A percentile compares a stretch with the other conserved stretches of the same genome.
Evolutionary conservation across 345 rosid genomes (phyloP).

Genomic region (Arabis alpina): DNA sequence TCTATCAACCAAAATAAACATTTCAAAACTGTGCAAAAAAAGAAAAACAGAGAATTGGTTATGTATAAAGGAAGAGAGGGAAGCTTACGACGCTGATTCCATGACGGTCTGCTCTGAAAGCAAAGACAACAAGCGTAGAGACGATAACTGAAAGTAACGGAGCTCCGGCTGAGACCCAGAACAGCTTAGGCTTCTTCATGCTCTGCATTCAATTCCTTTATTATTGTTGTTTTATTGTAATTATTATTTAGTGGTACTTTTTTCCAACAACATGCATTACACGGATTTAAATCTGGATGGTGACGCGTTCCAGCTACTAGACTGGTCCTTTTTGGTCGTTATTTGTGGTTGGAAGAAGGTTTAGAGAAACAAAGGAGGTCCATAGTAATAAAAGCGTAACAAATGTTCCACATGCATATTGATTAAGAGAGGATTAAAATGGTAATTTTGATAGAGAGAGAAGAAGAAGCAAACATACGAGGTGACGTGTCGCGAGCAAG

Average conservation of each 20-base stretch:
- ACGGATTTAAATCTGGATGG: too few species aligned
- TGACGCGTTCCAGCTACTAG: too few species aligned
- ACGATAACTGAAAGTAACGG: slow-evolving; percentile 79
- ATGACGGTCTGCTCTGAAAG: slow-evolving; percentile 73
- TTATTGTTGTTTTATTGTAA: neutral
- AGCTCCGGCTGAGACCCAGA: slow-evolving; percentile 89
- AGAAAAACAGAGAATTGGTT: slow-evolving; percentile 19
- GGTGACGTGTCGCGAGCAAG: slow-evolving; percentile 72
- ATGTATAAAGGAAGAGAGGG: neutral
- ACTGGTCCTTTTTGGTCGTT: neutral
- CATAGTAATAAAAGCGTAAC: slow-evolving; percentile 1
- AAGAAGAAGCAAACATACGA: slow-evolving; percentile 55
- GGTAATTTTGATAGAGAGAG: neutral
- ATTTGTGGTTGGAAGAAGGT: slow-evolving; percentile 12
- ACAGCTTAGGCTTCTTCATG: slow-evolving; percentile 72
- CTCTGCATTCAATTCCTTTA: slow-evolving; percentile 51
- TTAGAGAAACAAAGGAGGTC: neutral
- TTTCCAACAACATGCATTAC: too few species aligned
- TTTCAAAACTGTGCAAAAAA: neutral
- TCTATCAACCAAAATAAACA: slow-evolving; percentile 45
- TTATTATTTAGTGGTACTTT: too few species aligned
- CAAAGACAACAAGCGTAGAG: slow-evolving; percentile 77
- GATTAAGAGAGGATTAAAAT: neutral
- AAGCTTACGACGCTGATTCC: slow-evolving; percentile 70
- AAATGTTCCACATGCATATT: slow-evolving; percentile 30